Conservation (phyloP, 768 basidiomycete genomes). For the Kondoa subrosea region DNA sequence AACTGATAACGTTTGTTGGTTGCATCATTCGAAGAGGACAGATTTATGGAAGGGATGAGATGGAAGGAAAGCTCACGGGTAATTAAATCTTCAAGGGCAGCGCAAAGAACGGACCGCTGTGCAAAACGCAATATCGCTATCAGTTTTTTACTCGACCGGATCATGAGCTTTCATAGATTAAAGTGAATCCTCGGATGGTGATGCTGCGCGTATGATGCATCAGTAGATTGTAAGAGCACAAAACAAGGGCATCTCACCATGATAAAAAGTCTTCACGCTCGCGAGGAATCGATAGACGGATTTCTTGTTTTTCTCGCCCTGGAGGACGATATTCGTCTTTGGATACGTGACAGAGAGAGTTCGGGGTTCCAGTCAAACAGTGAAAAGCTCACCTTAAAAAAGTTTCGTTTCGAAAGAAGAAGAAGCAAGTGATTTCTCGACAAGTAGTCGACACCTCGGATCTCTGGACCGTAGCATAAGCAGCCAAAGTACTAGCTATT, state of each 20-base stretch:
- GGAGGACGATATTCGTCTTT: not conserved
- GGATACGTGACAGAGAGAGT: not conserved
- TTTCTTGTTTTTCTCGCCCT: not conserved
- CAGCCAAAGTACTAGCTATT: not conserved
- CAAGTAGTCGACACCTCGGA: not conserved
- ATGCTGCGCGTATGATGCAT: not conserved
- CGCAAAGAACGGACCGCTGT: no score
- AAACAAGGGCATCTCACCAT: not conserved
- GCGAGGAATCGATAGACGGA: not conserved
- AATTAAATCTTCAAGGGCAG: no score
- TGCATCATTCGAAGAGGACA: no score
- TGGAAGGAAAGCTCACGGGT: no score
- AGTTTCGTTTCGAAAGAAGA: no score
- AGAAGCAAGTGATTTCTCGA: not conserved
- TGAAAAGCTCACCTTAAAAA: no score
- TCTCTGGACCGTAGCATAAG: not conserved
- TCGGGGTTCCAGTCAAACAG: no score
- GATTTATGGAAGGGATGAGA: no score
- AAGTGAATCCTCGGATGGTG: not conserved
- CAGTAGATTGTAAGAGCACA: not conserved
- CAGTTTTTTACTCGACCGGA: no score
- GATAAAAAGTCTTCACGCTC: not conserved
- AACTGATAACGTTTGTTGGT: no score
- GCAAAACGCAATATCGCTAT: no score
- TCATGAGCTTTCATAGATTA: no score